Conservation (phyloP, 768 basidiomycete genomes). For the Strobilomyces echinocephalus region DNA sequence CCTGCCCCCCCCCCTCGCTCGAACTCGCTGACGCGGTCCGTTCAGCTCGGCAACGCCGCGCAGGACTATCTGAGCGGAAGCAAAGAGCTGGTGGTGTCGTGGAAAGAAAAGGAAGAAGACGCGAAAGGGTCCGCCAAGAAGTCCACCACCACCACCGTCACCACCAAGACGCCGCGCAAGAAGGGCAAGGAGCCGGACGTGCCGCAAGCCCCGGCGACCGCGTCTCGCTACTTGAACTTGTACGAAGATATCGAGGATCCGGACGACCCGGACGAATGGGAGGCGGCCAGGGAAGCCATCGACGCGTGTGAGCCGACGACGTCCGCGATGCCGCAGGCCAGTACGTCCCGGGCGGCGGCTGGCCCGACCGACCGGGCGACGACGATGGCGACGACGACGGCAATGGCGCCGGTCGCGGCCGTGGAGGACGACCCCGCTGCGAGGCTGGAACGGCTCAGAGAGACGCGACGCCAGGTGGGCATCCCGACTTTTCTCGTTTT, state of each 20-base stretch:
- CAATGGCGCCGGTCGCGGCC: neutral
- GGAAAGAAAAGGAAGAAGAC: conserved; percentile 22
- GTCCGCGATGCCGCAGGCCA: conserved; percentile 5
- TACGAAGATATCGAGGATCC: conserved; percentile 30
- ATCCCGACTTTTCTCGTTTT: neutral
- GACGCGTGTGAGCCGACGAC: conserved; percentile 3
- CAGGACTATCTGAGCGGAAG: conserved; percentile 17
- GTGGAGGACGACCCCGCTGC: conserved; percentile 10
- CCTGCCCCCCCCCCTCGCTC: neutral
- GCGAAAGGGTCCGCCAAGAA: conserved; percentile 10
- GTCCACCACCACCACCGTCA: neutral
- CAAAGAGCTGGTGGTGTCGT: conserved; percentile 21
- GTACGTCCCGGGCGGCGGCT: conserved; percentile 7
- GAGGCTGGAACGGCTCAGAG: conserved; percentile 16
- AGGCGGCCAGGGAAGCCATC: conserved; percentile 8
- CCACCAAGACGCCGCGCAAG: conserved; percentile 6
- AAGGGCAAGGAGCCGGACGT: conserved; percentile 21
- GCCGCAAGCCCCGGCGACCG: neutral
- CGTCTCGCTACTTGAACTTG: conserved; percentile 2
- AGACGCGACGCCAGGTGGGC: conserved; percentile 19
- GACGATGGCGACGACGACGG: too few species aligned
- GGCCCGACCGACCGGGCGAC: neutral
- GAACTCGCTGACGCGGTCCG: neutral
- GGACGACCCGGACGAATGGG: conserved; percentile 19
- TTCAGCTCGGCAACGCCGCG: conserved; percentile 20